Percentiles rank a stretch among this genome's conserved stretches.
Evolutionary conservation across 1,139 yeast species (phyloP).

Genomic region (Protomyces inundatus): DNA sequence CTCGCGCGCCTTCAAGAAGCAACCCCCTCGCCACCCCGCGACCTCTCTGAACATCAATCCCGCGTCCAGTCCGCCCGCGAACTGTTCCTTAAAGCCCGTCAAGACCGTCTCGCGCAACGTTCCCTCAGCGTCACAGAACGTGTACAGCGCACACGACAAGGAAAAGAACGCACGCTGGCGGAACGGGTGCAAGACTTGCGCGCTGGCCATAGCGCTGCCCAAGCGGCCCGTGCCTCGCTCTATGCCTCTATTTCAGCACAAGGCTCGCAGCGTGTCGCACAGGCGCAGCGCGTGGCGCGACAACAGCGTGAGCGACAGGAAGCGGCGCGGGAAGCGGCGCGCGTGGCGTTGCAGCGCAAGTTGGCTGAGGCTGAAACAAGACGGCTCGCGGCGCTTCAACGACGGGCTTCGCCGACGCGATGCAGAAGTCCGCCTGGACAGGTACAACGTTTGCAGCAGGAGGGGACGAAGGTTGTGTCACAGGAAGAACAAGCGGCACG

Average conservation of each 20-base stretch:
- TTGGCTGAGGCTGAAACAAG: conserved; percentile 17
- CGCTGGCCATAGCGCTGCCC: conserved; percentile 7
- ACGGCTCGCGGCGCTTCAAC: neutral
- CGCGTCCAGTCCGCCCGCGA: conserved; percentile 4
- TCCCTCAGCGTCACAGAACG: neutral
- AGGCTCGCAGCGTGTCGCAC: conserved; percentile 11
- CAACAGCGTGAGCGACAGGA: conserved; percentile 14
- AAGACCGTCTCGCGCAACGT: conserved; percentile 8
- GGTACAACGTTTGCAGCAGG: too few species aligned
- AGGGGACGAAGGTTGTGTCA: too few species aligned
- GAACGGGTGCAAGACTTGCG: conserved; percentile 11
- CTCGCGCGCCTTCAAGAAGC: neutral
- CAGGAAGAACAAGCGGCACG: neutral
- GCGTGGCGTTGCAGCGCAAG: conserved; percentile 13
- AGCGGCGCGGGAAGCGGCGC: conserved; percentile 6
- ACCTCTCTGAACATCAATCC: neutral
- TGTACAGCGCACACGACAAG: neutral
- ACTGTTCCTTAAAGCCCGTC: conserved; percentile 1
- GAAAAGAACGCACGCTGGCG: neutral
- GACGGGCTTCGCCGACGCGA: neutral
- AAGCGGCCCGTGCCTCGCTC: conserved; percentile 18
- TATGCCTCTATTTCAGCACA: conserved; percentile 13
- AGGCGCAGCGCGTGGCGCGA: conserved; percentile 6
- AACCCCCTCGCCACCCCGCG: conserved; percentile 3
- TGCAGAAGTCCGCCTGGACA: neutral